Evolutionary conservation across 164 flowering plant species (phyloP), one percentile per base, ranked within the genome.

Genomic region (Stephania cephalantha): DNA sequence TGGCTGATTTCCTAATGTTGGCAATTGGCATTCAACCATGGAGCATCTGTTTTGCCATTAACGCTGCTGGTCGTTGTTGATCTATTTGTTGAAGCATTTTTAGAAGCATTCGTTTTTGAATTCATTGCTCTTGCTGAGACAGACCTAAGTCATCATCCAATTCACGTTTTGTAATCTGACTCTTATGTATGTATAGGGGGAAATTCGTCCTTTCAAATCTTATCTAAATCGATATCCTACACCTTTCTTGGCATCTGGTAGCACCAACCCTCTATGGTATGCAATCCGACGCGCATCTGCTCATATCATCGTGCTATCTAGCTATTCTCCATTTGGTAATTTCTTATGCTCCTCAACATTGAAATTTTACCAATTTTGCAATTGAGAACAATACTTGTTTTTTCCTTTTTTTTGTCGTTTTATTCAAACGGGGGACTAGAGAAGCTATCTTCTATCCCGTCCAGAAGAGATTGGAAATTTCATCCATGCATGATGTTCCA

Each of bases 301-400:
- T 76, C 97, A 95, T 83, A 87, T 95, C 22, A 93, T 95, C 72
- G 97, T 95, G 75, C 87, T 95, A 30, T 95, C 99, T 66, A 90
- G 94, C 86, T 95, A 95, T 81, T 95, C 99, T 76, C 88, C 99
- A 68, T 95, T 86, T 81, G 99, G 97, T 93, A 89, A 87, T 71
- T 79, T 77, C 22, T 74, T 70, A 73, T 68, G 71, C 18, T 30
- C 46, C 12, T 68, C 46, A 5, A 13, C 18, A 2, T 1, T 58
- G 63, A 13, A 9, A 58, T 13, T 58, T 18, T 9, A 48, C 53
- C 64, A 58, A 58, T 58, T 58, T 15, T 18, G 20, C 18, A 58
- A 58, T 18, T 18, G 42, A 35, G 3, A 13, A 58, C n/a, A 18
- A 58, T 58, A 15, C 64, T 58, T 58, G 63, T 58, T 58, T 58